A percentile compares a stretch with the other conserved stretches of the same genome.
Evolutionary conservation across 2,329 filamentous ascomycete species (phyloP).

Genomic region (Diaporthe helianthi): DNA sequence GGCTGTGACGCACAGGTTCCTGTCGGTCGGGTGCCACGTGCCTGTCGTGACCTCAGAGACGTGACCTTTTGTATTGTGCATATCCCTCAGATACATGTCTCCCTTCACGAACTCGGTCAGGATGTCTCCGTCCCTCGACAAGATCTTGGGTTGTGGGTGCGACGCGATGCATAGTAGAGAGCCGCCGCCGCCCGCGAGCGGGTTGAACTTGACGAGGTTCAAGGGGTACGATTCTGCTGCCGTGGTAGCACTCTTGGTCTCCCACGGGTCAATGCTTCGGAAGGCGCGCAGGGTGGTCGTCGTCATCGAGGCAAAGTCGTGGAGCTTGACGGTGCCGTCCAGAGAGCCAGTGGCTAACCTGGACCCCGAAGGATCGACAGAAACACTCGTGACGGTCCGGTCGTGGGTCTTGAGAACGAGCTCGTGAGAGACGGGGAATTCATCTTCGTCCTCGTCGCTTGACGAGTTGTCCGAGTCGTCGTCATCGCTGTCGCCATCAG

Average conservation of each 20-base stretch:
- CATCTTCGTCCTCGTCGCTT: constrained; percentile 77
- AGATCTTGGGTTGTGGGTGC: constrained; percentile 86
- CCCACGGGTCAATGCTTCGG: constrained; percentile 87
- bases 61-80: constrained; percentile 97
- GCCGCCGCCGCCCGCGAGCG: constrained; percentile 75
- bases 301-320: constrained; percentile 96
- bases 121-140: constrained; percentile 87
- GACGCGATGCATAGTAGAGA: constrained; percentile 88
- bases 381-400: constrained; percentile 81
- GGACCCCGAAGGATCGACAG: constrained; percentile 84
- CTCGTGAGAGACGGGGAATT: constrained; percentile 92
- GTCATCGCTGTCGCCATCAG: constrained; percentile 46
- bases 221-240: constrained; percentile 86
- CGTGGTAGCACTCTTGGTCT: constrained; percentile 72
- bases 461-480: constrained; percentile 61
- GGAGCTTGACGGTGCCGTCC: constrained; percentile 89
- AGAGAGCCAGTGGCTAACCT: constrained; percentile 89
- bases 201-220: constrained; percentile 86
- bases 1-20: constrained; percentile 85
- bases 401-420: constrained; percentile 92
- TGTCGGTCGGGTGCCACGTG: constrained; percentile 88
- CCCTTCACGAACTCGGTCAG: constrained; percentile 92
- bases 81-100: constrained; percentile 97
- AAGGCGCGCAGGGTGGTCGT: constrained; percentile 94
- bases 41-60: constrained; percentile 89